Evolutionary conservation across 2,329 filamentous ascomycete genomes (phyloP).

Genomic region (Xylaria multiplex): DNA sequence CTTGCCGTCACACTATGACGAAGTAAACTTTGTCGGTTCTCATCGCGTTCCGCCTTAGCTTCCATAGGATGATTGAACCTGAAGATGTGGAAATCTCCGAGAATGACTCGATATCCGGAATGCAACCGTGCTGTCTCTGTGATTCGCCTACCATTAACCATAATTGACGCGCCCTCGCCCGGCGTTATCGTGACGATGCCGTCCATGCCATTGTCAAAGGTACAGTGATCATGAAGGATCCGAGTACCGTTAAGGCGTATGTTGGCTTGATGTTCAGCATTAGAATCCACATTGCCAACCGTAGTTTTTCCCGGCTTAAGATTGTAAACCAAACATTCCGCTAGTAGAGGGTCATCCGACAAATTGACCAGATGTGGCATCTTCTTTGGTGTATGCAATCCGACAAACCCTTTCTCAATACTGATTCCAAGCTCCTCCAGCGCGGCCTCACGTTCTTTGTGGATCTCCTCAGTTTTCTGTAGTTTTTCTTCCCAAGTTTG

Average conservation of each 20-base stretch:
- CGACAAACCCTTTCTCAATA: slow-evolving; percentile 98
- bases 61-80: slow-evolving; percentile 98
- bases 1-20: slow-evolving; percentile 80
- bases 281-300: slow-evolving; percentile 92
- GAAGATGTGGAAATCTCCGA: slow-evolving; percentile 99
- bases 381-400: slow-evolving; percentile 95
- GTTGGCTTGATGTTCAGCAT: slow-evolving; percentile 78
- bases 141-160: slow-evolving; percentile 95
- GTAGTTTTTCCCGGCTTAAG: slow-evolving; percentile 94
- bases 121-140: slow-evolving; percentile 85
- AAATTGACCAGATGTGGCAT: slow-evolving; percentile 99
- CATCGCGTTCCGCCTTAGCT: slow-evolving; percentile 88
- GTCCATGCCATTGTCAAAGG: slow-evolving; percentile 87
- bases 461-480: slow-evolving; percentile 93
- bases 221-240: slow-evolving; percentile 92
- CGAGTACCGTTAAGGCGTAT: slow-evolving; percentile 94
- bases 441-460: slow-evolving; percentile 95
- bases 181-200: slow-evolving; percentile 93
- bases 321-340: slow-evolving; percentile 97
- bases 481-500: slow-evolving; percentile 99
- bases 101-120: slow-evolving; percentile 92
- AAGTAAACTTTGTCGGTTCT: slow-evolving; percentile 84
- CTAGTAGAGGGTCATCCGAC: slow-evolving; percentile 91
- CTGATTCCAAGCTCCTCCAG: slow-evolving; percentile 97
- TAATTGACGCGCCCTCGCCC: slow-evolving; percentile 90